Conservation (phyloP, 2,329 filamentous ascomycete genomes). For the Nectriaceae sp. region DNA sequence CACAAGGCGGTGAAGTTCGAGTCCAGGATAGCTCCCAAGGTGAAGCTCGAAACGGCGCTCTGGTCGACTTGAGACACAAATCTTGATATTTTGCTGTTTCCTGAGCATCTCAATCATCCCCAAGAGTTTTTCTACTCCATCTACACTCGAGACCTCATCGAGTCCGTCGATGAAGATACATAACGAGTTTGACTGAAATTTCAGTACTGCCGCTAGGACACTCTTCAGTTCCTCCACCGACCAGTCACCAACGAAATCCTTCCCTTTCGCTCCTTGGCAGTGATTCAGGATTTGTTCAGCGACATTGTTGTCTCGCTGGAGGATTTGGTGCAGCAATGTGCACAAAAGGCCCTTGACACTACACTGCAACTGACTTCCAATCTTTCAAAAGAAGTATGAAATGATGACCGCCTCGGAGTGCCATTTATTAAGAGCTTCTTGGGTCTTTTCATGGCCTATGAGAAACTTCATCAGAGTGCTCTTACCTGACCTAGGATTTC, state of each 20-base stretch:
- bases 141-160: not conserved
- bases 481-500: not conserved
- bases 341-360: not conserved
- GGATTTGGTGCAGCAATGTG: not conserved
- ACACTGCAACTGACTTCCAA: not conserved
- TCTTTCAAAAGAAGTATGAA: not conserved
- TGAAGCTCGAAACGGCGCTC: not conserved
- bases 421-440: not conserved
- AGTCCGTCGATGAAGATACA: not conserved
- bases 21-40: not conserved
- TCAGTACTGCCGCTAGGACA: not conserved
- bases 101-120: not conserved
- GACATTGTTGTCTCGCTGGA: not conserved
- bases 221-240: not conserved
- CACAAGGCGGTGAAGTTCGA: constrained; percentile 8
- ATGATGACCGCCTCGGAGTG: not conserved
- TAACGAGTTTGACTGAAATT: not conserved
- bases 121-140: not conserved
- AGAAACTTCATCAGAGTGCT: not conserved
- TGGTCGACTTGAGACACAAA: constrained; percentile 7
- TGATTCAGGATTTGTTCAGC: not conserved
- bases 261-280: not conserved
- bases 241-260: not conserved
- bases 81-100: not conserved
- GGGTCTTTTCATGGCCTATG: not conserved